Conservation (phyloP, 2,329 filamentous ascomycete genomes). For the Ophiostoma populinum region DNA sequence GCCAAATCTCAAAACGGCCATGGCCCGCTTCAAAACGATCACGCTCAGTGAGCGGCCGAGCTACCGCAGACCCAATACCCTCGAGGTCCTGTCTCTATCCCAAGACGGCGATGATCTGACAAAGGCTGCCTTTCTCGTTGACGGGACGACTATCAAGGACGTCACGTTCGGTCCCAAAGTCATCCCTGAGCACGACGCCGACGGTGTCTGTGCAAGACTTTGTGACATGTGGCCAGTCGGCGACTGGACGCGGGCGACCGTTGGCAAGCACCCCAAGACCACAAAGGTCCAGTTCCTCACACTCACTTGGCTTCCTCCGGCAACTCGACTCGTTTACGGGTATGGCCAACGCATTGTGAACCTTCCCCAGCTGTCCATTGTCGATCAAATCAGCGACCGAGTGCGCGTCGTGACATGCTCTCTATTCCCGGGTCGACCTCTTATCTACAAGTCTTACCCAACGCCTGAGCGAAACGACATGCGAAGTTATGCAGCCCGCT, state of each 20-base stretch:
- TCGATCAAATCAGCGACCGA: neutral
- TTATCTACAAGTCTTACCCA: no score
- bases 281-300: neutral
- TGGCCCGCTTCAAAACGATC: no score
- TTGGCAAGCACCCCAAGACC: neutral
- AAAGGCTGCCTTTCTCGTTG: neutral
- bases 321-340: neutral
- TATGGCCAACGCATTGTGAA: neutral
- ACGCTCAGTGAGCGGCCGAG: no score
- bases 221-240: neutral
- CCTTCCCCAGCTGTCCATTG: neutral
- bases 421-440: neutral
- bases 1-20: no score
- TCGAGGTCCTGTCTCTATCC: neutral
- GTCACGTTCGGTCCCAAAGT: neutral
- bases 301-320: neutral
- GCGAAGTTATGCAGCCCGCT: no score
- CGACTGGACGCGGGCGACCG: neutral
- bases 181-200: rapidly evolving
- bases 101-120: neutral
- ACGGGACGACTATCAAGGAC: neutral
- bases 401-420: neutral
- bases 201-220: neutral
- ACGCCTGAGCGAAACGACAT: no score
- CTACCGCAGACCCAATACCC: neutral